Evolutionary conservation across 140 eudicot species (phyloP).

Genomic region (Stevia rebaudiana): DNA sequence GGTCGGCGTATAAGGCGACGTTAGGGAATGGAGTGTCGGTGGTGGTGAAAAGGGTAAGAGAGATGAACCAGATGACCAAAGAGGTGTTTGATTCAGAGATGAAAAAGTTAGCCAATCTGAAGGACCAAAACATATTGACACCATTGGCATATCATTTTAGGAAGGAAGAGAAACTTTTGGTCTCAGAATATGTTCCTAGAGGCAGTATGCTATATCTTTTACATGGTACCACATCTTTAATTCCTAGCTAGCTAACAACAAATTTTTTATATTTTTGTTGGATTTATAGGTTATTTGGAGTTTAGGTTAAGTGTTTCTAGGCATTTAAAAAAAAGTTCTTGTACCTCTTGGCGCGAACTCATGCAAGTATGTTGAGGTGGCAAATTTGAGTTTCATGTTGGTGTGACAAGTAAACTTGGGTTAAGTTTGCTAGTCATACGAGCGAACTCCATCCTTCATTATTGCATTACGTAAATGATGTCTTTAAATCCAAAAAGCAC

Average conservation of each 20-base stretch:
- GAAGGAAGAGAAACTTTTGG: slow-evolving; percentile 82
- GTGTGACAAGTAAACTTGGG: no score
- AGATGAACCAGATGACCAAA: slow-evolving; percentile 57
- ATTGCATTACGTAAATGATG: no score
- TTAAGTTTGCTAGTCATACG: no score
- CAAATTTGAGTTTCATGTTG: no score
- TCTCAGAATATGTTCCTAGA: slow-evolving; percentile 61
- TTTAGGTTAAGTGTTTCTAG: no score
- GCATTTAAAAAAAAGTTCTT: no score
- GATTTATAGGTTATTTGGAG: no score
- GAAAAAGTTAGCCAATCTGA: slow-evolving; percentile 49
- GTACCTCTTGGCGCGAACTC: no score
- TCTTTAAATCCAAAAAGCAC: no score
- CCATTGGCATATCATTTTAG: slow-evolving; percentile 85
- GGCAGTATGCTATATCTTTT: slow-evolving; percentile 73
- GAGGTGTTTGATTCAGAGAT: slow-evolving; percentile 61
- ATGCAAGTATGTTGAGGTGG: no score
- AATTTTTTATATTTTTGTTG: no score
- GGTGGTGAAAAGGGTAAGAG: slow-evolving; percentile 79
- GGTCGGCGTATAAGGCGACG: slow-evolving; percentile 77
- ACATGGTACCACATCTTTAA: slow-evolving; percentile 51
- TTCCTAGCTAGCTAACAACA: neutral
- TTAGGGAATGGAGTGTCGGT: slow-evolving; percentile 63
- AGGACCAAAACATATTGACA: slow-evolving; percentile 59
- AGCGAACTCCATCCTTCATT: no score